A percentile compares a stretch with the other conserved stretches of the same genome.
phyloP scores from a whole-genome alignment of 805 yeast genomes.

The Metschnikowia anglica region DNA sequence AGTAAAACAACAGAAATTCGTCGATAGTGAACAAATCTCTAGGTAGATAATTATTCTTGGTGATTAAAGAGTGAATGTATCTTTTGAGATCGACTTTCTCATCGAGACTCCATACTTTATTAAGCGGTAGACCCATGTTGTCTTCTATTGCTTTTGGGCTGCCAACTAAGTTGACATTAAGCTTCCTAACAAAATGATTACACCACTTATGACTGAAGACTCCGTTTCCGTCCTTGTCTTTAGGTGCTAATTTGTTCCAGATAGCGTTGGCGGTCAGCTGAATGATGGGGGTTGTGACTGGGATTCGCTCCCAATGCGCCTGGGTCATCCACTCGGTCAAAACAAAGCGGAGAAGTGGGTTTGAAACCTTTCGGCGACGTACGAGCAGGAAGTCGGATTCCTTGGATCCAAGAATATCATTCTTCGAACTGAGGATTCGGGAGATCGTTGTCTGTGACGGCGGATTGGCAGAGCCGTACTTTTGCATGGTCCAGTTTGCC shows the following conservation, averaged over 20 bases:
- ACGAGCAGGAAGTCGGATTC: constrained; percentile 52
- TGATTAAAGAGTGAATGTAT: constrained; percentile 36
- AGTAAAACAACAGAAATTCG: constrained; percentile 59
- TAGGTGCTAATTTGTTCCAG: constrained; percentile 58
- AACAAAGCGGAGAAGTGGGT: constrained; percentile 55
- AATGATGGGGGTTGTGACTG: constrained; percentile 61
- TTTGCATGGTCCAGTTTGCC: constrained; percentile 61
- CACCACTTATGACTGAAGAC: constrained; percentile 67
- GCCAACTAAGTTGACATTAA: constrained; percentile 52
- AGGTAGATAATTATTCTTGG: constrained; percentile 40
- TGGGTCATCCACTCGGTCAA: constrained; percentile 70
- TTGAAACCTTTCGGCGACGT: constrained; percentile 54
- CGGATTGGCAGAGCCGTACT: constrained; percentile 50
- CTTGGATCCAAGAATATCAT: constrained; percentile 49
- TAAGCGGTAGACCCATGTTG: constrained; percentile 31
- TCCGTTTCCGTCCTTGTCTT: constrained; percentile 60
- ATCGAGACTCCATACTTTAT: constrained; percentile 61
- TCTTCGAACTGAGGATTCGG: constrained; percentile 55
- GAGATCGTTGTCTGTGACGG: constrained; percentile 71
- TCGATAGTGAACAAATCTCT: constrained; percentile 58
- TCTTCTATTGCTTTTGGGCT: constrained; percentile 41
- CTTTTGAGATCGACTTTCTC: constrained; percentile 51
- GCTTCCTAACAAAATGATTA: constrained; percentile 44
- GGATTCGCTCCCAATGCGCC: constrained; percentile 64
- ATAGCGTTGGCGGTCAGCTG: constrained; percentile 62